These are phyloP conservation scores for Prunus yedoensis DNA, from an alignment of 331 rosid species.

Conservation along the genomic window DNA sequence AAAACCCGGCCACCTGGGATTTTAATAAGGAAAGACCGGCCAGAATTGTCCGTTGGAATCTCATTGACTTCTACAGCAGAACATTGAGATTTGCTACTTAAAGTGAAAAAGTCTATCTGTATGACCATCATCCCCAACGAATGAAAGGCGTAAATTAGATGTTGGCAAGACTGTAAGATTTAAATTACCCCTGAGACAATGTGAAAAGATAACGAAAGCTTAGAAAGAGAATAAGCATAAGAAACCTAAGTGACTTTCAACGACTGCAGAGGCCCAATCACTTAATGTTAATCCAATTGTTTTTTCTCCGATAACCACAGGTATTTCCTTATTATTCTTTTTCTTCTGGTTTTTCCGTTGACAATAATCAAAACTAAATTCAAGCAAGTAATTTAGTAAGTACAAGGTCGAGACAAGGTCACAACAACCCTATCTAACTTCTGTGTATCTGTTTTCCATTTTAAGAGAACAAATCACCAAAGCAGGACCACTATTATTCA, in stretches of 20 bases:
- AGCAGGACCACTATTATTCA: background rate
- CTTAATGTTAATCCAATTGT: background rate
- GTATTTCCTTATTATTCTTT: background rate
- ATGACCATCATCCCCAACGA: constrained; percentile 77
- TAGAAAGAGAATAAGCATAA: background rate
- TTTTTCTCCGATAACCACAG: background rate
- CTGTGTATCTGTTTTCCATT: background rate
- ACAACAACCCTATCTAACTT: background rate
- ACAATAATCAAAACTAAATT: background rate
- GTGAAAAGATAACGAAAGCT: constrained; percentile 9
- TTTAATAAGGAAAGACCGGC: constrained; percentile 69
- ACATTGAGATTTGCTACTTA: constrained; percentile 49
- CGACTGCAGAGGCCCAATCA: background rate
- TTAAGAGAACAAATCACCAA: background rate
- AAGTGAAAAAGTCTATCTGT: constrained; percentile 58
- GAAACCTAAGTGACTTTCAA: background rate
- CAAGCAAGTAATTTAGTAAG: background rate
- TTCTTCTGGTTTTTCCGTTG: background rate
- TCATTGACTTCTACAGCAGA: constrained; percentile 57
- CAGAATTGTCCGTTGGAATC: constrained; percentile 68
- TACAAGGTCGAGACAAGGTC: background rate
- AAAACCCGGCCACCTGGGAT: constrained; percentile 43
- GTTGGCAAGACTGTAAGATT: constrained; percentile 79
- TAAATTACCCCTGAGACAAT: constrained; percentile 72
- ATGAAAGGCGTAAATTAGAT: constrained; percentile 79